phyloP scores from a whole-genome alignment of 805 yeast species.

The Spathaspora hagerdaliae region DNA sequence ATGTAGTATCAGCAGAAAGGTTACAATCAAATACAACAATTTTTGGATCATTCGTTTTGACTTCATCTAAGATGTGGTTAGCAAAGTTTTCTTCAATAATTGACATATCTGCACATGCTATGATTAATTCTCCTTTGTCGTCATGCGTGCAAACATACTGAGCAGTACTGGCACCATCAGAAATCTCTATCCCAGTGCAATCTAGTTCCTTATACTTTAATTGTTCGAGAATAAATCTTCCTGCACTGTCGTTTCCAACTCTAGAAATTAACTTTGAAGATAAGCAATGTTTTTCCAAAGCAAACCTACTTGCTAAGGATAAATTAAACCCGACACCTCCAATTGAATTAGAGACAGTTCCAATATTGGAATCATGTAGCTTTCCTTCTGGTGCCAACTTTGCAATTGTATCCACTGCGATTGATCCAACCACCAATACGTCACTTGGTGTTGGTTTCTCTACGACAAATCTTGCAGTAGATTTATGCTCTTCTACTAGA shows the following conservation, averaged over 20 bases:
- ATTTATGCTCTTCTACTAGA: not conserved
- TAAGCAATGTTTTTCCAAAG: not conserved
- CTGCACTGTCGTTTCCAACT: slow-evolving; percentile 59
- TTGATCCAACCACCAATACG: slow-evolving; percentile 56
- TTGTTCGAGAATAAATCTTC: slow-evolving; percentile 32
- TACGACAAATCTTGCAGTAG: too few species aligned
- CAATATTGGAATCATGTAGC: slow-evolving; percentile 71
- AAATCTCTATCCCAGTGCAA: slow-evolving; percentile 36
- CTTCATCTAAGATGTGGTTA: slow-evolving; percentile 37
- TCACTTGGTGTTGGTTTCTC: not conserved
- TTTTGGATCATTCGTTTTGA: slow-evolving; percentile 42
- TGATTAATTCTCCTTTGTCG: slow-evolving; percentile 54
- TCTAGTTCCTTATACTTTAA: slow-evolving; percentile 25
- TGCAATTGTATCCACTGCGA: slow-evolving; percentile 72
- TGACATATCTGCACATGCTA: slow-evolving; percentile 87
- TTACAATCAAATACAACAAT: slow-evolving; percentile 67
- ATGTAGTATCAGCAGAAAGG: slow-evolving; percentile 42
- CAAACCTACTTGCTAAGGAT: slow-evolving; percentile 54
- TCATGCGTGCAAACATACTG: slow-evolving; percentile 72
- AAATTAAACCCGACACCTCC: slow-evolving; percentile 90
- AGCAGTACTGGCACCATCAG: slow-evolving; percentile 43
- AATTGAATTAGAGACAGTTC: slow-evolving; percentile 48
- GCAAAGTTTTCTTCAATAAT: slow-evolving; percentile 48
- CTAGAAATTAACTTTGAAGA: slow-evolving; percentile 48
- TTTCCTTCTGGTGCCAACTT: slow-evolving; percentile 25